Evolutionary conservation across 1,284 basidiomycete genomes (phyloP), one percentile per base, ranked within the genome.

Genomic region (Ceratobasidium sp.): DNA sequence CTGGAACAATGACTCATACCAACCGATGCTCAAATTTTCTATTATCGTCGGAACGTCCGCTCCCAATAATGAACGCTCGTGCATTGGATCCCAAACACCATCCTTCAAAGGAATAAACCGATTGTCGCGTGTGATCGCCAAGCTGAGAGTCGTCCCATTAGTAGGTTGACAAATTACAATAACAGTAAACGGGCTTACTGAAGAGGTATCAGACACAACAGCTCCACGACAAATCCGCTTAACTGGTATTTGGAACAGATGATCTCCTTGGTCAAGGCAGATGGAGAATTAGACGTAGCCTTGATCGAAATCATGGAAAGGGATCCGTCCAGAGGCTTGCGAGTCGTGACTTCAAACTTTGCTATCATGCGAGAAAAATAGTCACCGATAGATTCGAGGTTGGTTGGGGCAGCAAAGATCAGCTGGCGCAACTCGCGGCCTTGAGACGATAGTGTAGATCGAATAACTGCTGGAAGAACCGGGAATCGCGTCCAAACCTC

Each of bases 401-500:
- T 75, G 83, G 86, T 0, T 75, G 82, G 77, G 2, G 77, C 76
- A 69, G 82, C 79, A 0, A 88, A 88, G 8, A 14, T 85, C 78
- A 1, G 78, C 79, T 53, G 34, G 28, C 79, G 80, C 1, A 74
- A 74, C 10, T 77, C 76, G 26, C 82, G 76, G 9, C 76, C 75
- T 32, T 77, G 75, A 1, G 80, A 81, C 0, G 82, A 79, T n/a
- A 85, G 82, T 0, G 84, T 85, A 10, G 21, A 62, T 18, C 71
- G 81, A 52, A 82, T 82, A 36, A 89, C 83, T 0, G 87, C 86
- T 1, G 88, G 81, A 0, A 86, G 76, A 9, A 89, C 87, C 0
- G 88, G 88, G 76, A 87, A 89, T 1, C 87, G 84, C 1, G 83
- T 86, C 88, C 88, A 89, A 50, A 88, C 84, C 18, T 89, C 87